A percentile compares a stretch with the other conserved stretches of the same genome.
These are phyloP conservation scores for Apostasia ramifera DNA, from an alignment of 106 monocot genomes.

Conservation along the genomic window DNA sequence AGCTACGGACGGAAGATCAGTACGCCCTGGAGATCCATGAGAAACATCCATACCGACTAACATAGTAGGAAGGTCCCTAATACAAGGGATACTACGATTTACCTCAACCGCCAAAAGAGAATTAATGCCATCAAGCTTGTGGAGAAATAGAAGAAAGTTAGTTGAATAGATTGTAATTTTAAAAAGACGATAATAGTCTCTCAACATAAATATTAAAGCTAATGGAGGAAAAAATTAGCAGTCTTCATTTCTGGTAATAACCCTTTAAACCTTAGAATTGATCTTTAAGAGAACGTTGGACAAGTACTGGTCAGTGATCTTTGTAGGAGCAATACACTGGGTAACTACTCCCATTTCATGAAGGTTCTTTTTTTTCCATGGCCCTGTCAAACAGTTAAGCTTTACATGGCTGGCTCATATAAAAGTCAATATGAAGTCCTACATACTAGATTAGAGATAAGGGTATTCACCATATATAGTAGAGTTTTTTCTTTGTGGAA, in stretches of 20 bases:
- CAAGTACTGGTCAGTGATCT: constrained; percentile 63
- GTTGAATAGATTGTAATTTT: background rate
- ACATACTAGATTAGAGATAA: background rate
- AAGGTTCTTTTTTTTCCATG: constrained; percentile 84
- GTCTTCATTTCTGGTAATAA: background rate
- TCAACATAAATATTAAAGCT: background rate
- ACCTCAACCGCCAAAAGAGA: constrained; percentile 40
- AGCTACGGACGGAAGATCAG: constrained; percentile 66
- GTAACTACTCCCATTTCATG: constrained; percentile 61
- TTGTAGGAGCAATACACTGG: constrained; percentile 62
- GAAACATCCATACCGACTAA: constrained; percentile 79
- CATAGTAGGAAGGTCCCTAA: constrained; percentile 53
- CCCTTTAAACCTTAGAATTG: constrained; percentile 51
- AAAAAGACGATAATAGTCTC: background rate
- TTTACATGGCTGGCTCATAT: no score
- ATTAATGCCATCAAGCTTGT: constrained; percentile 64
- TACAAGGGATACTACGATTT: constrained; percentile 28
- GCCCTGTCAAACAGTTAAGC: constrained; percentile 30
- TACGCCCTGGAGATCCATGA: constrained; percentile 57
- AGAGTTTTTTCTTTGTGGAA: constrained; percentile 70
- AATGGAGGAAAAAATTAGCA: background rate
- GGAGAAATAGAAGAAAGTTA: constrained; percentile 6
- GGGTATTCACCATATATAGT: constrained; percentile 53
- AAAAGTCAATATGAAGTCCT: no score
- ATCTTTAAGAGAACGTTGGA: constrained; percentile 80